Evolutionary conservation across 176 grass and related monocot species (phyloP).

Genomic region (Ensete glaucum): DNA sequence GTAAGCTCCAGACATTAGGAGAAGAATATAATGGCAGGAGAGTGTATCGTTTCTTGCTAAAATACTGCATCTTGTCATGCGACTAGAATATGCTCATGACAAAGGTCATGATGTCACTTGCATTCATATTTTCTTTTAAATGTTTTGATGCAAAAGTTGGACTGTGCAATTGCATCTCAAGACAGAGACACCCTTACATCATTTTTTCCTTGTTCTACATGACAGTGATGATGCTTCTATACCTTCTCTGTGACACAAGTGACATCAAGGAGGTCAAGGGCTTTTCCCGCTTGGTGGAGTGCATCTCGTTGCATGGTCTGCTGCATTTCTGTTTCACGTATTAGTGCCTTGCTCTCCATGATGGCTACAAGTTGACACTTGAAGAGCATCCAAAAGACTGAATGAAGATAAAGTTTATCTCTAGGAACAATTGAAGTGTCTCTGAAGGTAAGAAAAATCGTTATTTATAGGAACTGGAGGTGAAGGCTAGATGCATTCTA

Average conservation of each 20-base stretch:
- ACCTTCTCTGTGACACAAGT: slow-evolving; percentile 44
- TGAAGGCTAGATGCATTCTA: too few relatives aligned
- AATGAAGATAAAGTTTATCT: background rate
- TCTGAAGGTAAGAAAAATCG: background rate
- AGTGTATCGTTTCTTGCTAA: background rate
- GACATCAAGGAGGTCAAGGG: slow-evolving; percentile 39
- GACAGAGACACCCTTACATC: background rate
- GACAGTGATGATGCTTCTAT: background rate
- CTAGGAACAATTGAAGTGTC: background rate
- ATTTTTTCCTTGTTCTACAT: too few relatives aligned
- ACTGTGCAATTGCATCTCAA: background rate
- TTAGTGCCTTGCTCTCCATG: slow-evolving; percentile 52
- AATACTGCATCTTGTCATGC: too few relatives aligned
- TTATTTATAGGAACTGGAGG: too few relatives aligned
- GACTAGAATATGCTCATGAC: too few relatives aligned
- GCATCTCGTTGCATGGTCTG: slow-evolving; percentile 34
- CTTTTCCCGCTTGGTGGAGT: slow-evolving; percentile 36
- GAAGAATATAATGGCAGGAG: background rate
- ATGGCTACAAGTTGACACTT: slow-evolving; percentile 1
- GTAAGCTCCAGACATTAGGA: background rate
- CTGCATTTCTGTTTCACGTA: slow-evolving; percentile 43
- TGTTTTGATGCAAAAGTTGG: too few relatives aligned
- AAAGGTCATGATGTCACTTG: too few relatives aligned
- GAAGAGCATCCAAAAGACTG: background rate
- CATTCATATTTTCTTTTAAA: too few relatives aligned